Evolutionary conservation across 1,284 basidiomycete genomes (phyloP), one percentile per base, ranked within the genome.

Genomic region (Pyrrhoderma lamaoense): DNA sequence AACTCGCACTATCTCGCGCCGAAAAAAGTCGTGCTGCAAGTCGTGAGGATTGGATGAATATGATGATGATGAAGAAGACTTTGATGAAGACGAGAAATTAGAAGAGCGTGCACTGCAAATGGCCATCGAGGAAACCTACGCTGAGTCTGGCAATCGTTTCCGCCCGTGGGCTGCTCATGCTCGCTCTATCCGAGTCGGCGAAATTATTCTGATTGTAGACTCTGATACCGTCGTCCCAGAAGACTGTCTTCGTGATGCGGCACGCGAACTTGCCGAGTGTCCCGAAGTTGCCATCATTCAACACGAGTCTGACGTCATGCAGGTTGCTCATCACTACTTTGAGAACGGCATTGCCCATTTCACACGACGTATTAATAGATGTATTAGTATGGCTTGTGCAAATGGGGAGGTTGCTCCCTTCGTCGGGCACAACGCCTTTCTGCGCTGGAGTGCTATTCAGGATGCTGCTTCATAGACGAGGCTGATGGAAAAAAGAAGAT

Each of bases 371-470:
- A 88, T 89, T 65, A 87, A 90, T 67, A 74, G 73, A 60, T 82
- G 76, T 59, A 91, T 91, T 55, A 84, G 85, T 0, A 76, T 86
- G 72, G 78, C 79, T 22, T 82, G 80, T 55, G 82, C 79, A 3
- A 89, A 87, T 58, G 89, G 86, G 40, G 88, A 90, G 66, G 79
- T 85, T 23, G 85, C 89, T 0, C 89, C 89, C 1, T 92, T 92
- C 60, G 86, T 93, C 55, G 90, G 90, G 0, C 90, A 93, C 66
- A 92, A 93, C 55, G 89, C 89, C 1, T 92, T 91, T 69, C 70
- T 93, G 35, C 79, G 89, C 13, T 93, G 90, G 89, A 76, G 76
- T 3, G 89, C 89, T 1, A 68, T 92, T 4, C 89, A 93, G 62
- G 89, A 91, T 53, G 85, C 81, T 2, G 74, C 82, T 86, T 85